Evolutionary conservation across 306 rosid species (phyloP).

Genomic region (Medicago truncatula): MtrunA17r5.0-ANR NC_053044.1:55327501-55328000

Average conservation of each 20-base stretch:
- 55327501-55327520: not conserved
- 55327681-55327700: constrained; percentile 64
- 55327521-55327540: not conserved
- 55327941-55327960: constrained; percentile 84
- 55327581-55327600: not conserved
- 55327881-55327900: constrained; percentile 53
- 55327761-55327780: constrained; percentile 82
- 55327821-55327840: too few species aligned
- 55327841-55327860: not conserved
- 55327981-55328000: constrained; percentile 67
- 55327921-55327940: constrained; percentile 86
- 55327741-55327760: constrained; percentile 67
- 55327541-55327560: not conserved
- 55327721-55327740: constrained; percentile 68
- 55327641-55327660: constrained; percentile 66
- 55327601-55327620: constrained; percentile 27
- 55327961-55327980: constrained; percentile 72
- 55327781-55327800: constrained; percentile 62
- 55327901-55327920: constrained; percentile 79
- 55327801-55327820: too few species aligned
- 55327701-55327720: constrained; percentile 67
- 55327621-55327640: constrained; percentile 82
- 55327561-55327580: not conserved
- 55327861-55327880: constrained; percentile 46
- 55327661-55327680: constrained; percentile 73